Evolutionary conservation across 2,329 filamentous ascomycete genomes (phyloP).

Genomic region (Aspergillus tanneri): DNA sequence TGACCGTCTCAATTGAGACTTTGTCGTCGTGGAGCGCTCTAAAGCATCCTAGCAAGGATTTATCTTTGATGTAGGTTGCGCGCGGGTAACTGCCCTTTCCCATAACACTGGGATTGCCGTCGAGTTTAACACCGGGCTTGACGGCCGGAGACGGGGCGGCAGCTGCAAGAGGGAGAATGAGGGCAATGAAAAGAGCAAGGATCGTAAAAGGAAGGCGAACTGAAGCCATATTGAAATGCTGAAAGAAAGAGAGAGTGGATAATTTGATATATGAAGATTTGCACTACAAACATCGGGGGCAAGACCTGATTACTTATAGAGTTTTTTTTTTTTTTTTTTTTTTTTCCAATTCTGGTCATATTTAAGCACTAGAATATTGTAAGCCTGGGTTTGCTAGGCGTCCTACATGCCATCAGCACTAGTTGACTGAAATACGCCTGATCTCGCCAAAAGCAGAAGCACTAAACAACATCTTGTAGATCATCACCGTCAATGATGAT

Average conservation of each 20-base stretch:
- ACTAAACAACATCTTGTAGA: neutral
- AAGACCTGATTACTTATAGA: neutral
- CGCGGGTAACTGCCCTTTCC: neutral
- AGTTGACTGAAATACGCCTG: neutral
- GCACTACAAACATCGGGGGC: neutral
- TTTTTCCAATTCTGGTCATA: neutral
- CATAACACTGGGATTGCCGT: neutral
- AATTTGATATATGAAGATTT: neutral
- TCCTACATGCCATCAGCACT: neutral
- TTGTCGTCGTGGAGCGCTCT: neutral
- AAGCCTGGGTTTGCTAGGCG: neutral
- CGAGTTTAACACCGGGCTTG: neutral
- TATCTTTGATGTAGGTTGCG: constrained; percentile 1
- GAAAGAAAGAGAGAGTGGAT: neutral
- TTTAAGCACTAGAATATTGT: neutral
- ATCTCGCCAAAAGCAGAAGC: neutral
- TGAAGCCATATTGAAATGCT: neutral
- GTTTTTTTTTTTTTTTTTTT: too few species aligned
- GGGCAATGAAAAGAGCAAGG: neutral
- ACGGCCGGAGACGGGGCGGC: neutral
- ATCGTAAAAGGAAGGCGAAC: neutral
- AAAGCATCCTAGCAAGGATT: neutral
- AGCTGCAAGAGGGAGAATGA: neutral
- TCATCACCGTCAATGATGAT: neutral
- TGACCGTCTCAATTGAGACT: neutral